Base-by-base conservation (phyloP, 352 stramenopile species). In the Globisporangium ultimum region DNA sequence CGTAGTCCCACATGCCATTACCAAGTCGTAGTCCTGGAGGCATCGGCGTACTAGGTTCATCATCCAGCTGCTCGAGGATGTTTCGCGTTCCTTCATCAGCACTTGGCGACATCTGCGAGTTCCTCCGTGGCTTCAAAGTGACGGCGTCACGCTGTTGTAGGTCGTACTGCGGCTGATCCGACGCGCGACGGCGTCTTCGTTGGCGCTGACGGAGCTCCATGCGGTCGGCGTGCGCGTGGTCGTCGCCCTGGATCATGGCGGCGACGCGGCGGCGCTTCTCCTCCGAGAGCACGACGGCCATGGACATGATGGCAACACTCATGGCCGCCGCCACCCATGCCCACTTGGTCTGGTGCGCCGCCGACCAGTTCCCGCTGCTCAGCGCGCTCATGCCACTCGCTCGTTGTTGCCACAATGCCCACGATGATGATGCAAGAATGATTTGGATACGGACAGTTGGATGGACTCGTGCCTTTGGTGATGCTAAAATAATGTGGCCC, bases 241-340 rank as follows among this genome's bases (percentile, higher is more conserved):
- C 38, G 10, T 17, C 38, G 10, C 38, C 38, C 11, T 43, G 38
- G 14, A 43, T 13, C 38, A 43, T 13, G 7, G 40, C 51, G n/a
- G 43, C 17, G 54, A 55, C 43, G 20, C 55, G 65, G 15, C 65
- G 60, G 15, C 64, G 67, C 53, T 63, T 60, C 45, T 64, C 43
- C 22, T 65, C 48, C 47, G 56, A 54, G 42, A 74, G 62, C 53
- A 74, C 67, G 17, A 76, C n/a, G 12, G 63, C 68, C 48, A 74
- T 61, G 40, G 71, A 79, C 58, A 72, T 66, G 32, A 67, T 34
- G 22, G 64, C 53, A 7, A 71, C 48, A 11, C 61, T 55, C 64
- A 71, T 62, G 32, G 67, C 53, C 20, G 60, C 71, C 1, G 71
- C 58, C n/a, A 69, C 45, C 71, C 71, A 76, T 18, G 68, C 59